These are phyloP conservation scores for Gaeumannomyces sp. DNA, from an alignment of 2,329 filamentous ascomycete genomes.

Conservation along the genomic window DNA sequence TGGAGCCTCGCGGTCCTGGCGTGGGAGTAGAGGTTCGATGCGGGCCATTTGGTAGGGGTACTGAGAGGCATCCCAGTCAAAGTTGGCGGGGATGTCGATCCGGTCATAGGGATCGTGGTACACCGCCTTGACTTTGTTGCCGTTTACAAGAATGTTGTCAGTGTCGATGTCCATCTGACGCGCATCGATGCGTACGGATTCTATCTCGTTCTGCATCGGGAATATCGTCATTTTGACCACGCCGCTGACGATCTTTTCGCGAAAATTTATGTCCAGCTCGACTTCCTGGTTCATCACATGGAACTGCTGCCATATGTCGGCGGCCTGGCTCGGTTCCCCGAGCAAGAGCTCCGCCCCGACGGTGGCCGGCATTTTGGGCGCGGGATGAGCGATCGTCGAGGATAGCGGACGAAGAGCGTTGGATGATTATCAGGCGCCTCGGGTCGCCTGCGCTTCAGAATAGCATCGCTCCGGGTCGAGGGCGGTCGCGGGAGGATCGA, in stretches of 20 bases:
- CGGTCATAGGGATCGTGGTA: conserved; percentile 63
- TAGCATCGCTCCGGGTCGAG: not conserved
- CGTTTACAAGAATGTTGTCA: conserved; percentile 45
- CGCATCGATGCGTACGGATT: conserved; percentile 54
- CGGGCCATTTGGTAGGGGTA: conserved; percentile 68
- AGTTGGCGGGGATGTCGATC: conserved; percentile 53
- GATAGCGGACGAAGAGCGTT: not conserved
- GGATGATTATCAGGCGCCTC: not conserved
- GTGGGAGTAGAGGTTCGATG: conserved; percentile 48
- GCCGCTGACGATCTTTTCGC: conserved; percentile 66
- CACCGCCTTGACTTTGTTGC: conserved; percentile 35
- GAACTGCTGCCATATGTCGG: conserved; percentile 27
- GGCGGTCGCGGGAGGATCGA: not conserved
- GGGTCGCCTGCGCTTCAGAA: not conserved
- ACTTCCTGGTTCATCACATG: conserved; percentile 77
- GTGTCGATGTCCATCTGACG: conserved; percentile 55
- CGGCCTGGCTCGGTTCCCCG: conserved; percentile 11
- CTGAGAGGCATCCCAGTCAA: conserved; percentile 63
- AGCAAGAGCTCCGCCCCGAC: conserved; percentile 14
- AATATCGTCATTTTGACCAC: conserved; percentile 77
- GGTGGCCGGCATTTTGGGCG: conserved; percentile 20
- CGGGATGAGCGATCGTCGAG: not conserved
- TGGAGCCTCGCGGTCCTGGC: conserved; percentile 45
- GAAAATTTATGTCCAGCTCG: conserved; percentile 83
- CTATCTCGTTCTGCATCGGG: conserved; percentile 47